Conservation (phyloP, 768 basidiomycete genomes). For the Leccinum subtestaceum region DNA sequence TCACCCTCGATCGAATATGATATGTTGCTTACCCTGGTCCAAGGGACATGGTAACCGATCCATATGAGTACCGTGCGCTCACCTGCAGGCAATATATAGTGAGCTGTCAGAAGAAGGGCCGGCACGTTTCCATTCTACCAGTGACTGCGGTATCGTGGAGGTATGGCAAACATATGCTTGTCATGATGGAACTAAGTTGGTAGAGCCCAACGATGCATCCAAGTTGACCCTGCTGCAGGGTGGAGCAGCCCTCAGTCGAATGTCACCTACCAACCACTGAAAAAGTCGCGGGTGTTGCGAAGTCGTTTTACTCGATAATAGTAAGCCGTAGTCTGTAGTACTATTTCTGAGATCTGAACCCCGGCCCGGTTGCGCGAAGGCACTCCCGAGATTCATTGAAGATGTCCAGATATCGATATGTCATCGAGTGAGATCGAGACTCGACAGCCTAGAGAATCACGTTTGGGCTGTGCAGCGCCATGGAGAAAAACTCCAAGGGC, state of each 20-base stretch:
- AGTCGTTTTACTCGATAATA: not conserved
- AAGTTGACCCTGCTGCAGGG: not conserved
- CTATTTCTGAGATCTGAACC: not conserved
- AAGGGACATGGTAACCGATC: slow-evolving; percentile 6
- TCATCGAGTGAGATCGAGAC: slow-evolving; percentile 9
- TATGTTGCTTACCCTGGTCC: slow-evolving; percentile 4
- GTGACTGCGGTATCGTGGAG: not conserved
- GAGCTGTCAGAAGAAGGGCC: not conserved
- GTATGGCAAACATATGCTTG: not conserved
- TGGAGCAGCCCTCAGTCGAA: not conserved
- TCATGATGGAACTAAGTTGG: not conserved
- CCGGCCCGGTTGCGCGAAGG: not conserved
- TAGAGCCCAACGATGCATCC: not conserved
- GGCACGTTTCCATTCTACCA: not conserved
- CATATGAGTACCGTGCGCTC: not conserved
- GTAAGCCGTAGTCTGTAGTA: not conserved
- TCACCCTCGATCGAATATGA: not conserved
- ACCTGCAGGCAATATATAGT: slow-evolving; percentile 2
- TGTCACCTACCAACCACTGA: not conserved
- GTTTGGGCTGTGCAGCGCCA: slow-evolving; percentile 1
- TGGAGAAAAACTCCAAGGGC: not conserved
- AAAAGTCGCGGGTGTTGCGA: not conserved
- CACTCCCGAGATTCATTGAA: not conserved
- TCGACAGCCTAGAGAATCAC: not conserved
- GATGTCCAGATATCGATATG: not conserved